phyloP scores from a whole-genome alignment of 176 grass and related monocot genomes.

The Metroxylon sagu region DNA sequence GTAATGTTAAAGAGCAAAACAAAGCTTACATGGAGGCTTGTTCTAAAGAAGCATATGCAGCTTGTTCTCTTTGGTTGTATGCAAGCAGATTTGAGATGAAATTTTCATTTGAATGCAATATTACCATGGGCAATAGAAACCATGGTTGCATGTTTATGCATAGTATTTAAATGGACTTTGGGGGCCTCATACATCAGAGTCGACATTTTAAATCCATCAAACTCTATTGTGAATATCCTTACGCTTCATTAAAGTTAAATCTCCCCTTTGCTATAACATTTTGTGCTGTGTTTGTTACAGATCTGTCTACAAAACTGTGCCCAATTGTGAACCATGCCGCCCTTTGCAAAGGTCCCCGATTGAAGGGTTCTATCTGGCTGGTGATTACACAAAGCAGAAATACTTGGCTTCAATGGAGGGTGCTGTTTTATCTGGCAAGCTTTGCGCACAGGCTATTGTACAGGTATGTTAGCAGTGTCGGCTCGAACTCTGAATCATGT shows the following conservation, averaged over 20 bases:
- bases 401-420: slow-evolving; percentile 98
- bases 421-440: slow-evolving; percentile 77
- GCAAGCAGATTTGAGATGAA: no score
- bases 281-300: slow-evolving; percentile 34
- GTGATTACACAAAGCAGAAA: slow-evolving; percentile 97
- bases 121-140: no score
- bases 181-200: no score
- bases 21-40: no score
- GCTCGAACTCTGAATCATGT: background rate
- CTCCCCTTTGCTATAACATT: background rate
- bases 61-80: no score
- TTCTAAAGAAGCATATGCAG: no score
- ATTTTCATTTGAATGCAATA: no score
- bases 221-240: background rate
- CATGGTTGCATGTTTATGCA: no score
- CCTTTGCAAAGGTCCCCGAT: slow-evolving; percentile 82
- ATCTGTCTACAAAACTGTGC: slow-evolving; percentile 90
- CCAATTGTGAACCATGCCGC: slow-evolving; percentile 77
- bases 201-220: no score
- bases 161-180: no score
- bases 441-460: slow-evolving; percentile 79
- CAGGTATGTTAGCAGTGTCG: slow-evolving; percentile 33
- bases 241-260: background rate
- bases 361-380: slow-evolving; percentile 82
- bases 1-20: no score